Conservation (phyloP, 2,329 filamentous ascomycete genomes). For the Thelonectria rubi region DNA sequence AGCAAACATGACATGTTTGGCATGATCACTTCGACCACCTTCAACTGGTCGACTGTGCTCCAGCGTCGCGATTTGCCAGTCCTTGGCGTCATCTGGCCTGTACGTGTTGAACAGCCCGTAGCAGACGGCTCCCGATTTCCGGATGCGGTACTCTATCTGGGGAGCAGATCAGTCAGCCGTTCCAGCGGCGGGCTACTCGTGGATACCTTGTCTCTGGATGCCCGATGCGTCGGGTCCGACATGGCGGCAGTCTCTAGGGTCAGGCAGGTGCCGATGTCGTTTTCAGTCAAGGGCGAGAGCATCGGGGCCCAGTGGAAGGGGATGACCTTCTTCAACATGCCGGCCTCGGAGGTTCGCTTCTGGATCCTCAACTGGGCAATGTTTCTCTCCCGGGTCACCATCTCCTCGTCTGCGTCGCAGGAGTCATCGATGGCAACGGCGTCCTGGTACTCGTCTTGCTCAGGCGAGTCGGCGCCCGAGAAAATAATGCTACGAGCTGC, state of each 20-base stretch:
- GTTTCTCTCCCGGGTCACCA: slow-evolving; percentile 50
- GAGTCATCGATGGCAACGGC: slow-evolving; percentile 52
- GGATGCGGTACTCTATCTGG: slow-evolving; percentile 46
- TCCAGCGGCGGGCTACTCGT: background rate
- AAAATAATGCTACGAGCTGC: slow-evolving; percentile 43
- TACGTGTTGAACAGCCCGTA: slow-evolving; percentile 82
- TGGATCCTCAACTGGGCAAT: slow-evolving; percentile 52
- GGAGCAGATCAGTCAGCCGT: slow-evolving; percentile 10
- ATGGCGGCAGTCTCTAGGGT: slow-evolving; percentile 66
- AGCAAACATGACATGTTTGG: slow-evolving; percentile 71
- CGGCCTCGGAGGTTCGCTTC: slow-evolving; percentile 44
- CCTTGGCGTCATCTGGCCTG: slow-evolving; percentile 54
- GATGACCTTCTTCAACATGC: slow-evolving; percentile 54
- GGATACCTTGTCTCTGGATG: slow-evolving; percentile 62
- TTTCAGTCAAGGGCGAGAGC: slow-evolving; percentile 74
- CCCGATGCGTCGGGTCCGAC: slow-evolving; percentile 57
- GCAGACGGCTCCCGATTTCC: slow-evolving; percentile 67
- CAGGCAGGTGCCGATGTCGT: slow-evolving; percentile 69
- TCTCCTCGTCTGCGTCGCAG: slow-evolving; percentile 51
- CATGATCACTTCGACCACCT: slow-evolving; percentile 48
- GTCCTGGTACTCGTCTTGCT: slow-evolving; percentile 31
- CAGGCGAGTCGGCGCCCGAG: slow-evolving; percentile 27
- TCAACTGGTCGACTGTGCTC: slow-evolving; percentile 65
- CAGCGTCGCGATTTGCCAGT: slow-evolving; percentile 61
- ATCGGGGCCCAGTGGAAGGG: slow-evolving; percentile 69